Evolutionary conservation across 1,284 basidiomycete species (phyloP).

Genomic region (Grifola frondosa): DNA sequence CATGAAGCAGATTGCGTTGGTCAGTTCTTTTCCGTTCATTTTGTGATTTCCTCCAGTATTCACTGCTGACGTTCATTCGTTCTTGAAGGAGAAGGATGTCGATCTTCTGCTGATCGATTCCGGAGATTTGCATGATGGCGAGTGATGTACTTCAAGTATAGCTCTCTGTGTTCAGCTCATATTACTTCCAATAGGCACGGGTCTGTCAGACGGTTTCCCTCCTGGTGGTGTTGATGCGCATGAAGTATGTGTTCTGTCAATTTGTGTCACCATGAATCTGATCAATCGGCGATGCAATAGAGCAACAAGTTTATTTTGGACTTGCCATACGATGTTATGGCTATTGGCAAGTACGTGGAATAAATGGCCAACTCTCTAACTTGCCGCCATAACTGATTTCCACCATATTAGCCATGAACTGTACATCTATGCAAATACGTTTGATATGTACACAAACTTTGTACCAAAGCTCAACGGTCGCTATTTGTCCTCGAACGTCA

Average conservation of each 20-base stretch:
- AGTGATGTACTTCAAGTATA: conserved; percentile 23
- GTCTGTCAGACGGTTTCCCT: conserved; percentile 71
- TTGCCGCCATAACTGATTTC: not conserved
- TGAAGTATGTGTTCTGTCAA: conserved; percentile 42
- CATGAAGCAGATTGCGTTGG: conserved; percentile 73
- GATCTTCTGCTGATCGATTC: conserved; percentile 73
- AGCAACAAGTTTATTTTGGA: conserved; percentile 71
- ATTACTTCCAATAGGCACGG: conserved; percentile 51
- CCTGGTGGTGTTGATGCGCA: conserved; percentile 72
- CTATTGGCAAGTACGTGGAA: conserved; percentile 75
- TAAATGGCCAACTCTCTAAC: not conserved
- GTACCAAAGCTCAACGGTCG: conserved; percentile 70
- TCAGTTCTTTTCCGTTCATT: conserved; percentile 5
- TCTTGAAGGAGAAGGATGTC: conserved; percentile 55
- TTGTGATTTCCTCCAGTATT: not conserved
- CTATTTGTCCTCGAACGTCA: conserved; percentile 82
- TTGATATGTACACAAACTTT: conserved; percentile 81
- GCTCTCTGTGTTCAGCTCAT: not conserved
- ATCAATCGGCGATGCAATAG: conserved; percentile 38
- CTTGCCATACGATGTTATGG: conserved; percentile 80
- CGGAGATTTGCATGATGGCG: conserved; percentile 81
- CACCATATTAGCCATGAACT: conserved; percentile 69
- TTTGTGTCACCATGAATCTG: conserved; percentile 3
- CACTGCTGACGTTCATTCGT: not conserved
- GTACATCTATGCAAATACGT: conserved; percentile 75